Base-by-base conservation (phyloP, 1,284 basidiomycete genomes). In the Anthracocystis walkeri region DNA sequence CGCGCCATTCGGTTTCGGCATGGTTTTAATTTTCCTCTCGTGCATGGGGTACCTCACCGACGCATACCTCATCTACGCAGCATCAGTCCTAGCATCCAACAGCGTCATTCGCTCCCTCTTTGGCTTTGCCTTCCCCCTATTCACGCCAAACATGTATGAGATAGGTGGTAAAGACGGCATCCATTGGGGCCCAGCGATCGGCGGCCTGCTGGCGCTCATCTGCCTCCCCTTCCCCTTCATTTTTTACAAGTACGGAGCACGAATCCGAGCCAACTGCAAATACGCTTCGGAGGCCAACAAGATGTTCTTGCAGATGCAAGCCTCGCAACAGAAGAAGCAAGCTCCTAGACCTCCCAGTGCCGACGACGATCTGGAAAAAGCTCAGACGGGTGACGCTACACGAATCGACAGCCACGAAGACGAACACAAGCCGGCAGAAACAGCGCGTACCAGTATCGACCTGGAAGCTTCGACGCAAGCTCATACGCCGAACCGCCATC, bases 101-200 rank as follows among this genome's bases (percentile, higher is more conserved):
- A 89, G 91, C 27, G 89, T 93, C 38, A 82, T 91, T 41, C 89
- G 92, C 33, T 90, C 89, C 1, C 84, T 89, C 2, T 88, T 90
- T 54, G 92, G 90, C 6, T 90, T 89, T 0, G 87, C 84, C 1
- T 85, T 87, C 84, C 87, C 88, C 0, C 79, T 88, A 3, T 89
- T 89, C 71, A 87, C 88, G 0, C 35, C 67, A 1, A 86, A 88
- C 66, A 88, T 89, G 88, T 89, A 87, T 81, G 64, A 85, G 10
- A 67, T 75, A 42, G 76, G 63, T 29, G 72, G 67, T 25, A 86
- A 79, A 20, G 84, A 93, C 11, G 91, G 92, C 2, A 90, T 91
- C 0, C 91, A 92, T 0, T 92, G 92, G 8, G 92, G 91, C 1
- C 91, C 91, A 0, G 91, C 90, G 18, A 87, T 94, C 20, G 85